These are phyloP conservation scores for Neofusicoccum sp. DNA, from an alignment of 2,329 filamentous ascomycete species.

Conservation along the genomic window DNA sequence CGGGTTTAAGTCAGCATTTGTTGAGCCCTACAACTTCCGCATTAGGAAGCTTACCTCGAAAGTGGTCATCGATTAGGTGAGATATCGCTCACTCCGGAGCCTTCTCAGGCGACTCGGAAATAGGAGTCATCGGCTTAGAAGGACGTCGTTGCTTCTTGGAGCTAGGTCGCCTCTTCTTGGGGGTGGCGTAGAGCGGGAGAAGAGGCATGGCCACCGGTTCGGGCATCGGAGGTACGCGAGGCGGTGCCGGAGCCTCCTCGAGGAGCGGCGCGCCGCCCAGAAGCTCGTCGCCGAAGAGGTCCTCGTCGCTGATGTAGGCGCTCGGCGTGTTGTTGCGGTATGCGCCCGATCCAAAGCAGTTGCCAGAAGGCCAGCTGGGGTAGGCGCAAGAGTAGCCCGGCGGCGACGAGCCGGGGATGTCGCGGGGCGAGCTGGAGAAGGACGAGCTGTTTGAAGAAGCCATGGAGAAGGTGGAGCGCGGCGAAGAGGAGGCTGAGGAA, in stretches of 20 bases:
- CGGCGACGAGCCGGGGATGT: slow-evolving; percentile 19
- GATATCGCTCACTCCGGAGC: slow-evolving; percentile 33
- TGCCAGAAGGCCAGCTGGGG: slow-evolving; percentile 40
- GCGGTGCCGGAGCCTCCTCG: slow-evolving; percentile 40
- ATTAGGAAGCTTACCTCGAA: slow-evolving; percentile 9
- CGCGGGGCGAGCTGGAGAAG: slow-evolving; percentile 29
- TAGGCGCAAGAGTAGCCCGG: slow-evolving; percentile 39
- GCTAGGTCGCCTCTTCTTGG: slow-evolving; percentile 41
- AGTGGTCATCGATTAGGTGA: slow-evolving; percentile 2
- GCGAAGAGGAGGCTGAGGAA: slow-evolving; percentile 33
- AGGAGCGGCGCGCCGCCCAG: slow-evolving; percentile 35
- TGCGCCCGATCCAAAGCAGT: slow-evolving; percentile 28
- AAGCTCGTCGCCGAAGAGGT: slow-evolving; percentile 40
- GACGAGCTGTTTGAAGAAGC: slow-evolving; percentile 33
- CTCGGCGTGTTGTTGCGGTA: slow-evolving; percentile 36
- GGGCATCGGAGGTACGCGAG: slow-evolving; percentile 30
- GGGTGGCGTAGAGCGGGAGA: slow-evolving; percentile 38
- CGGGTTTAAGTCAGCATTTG: neutral
- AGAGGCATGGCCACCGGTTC: slow-evolving; percentile 34
- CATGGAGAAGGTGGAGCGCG: slow-evolving; percentile 34
- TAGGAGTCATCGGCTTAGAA: slow-evolving; percentile 44
- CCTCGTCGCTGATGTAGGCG: slow-evolving; percentile 43
- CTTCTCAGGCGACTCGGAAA: slow-evolving; percentile 39
- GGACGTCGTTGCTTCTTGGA: slow-evolving; percentile 39
- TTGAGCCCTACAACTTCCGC: neutral